These are phyloP conservation scores for Haplosporangium gracile DNA, from an alignment of 192 early-diverging fungal species.

Conservation along the genomic window DNA sequence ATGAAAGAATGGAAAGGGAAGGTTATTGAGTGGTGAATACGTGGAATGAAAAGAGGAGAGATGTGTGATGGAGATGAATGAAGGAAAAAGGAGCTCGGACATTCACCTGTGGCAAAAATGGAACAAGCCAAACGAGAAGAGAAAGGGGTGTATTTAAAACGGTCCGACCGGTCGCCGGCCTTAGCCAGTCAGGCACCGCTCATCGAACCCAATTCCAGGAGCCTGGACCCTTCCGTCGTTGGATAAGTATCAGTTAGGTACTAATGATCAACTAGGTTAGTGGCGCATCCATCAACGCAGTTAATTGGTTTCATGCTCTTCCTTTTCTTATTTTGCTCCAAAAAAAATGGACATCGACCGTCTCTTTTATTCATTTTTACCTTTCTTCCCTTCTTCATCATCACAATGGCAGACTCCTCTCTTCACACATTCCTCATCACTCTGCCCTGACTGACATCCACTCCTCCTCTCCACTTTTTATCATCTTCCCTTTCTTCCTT, in stretches of 20 bases:
- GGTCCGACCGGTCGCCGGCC: not conserved
- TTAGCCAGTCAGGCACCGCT: no score
- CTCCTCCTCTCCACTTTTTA: not conserved
- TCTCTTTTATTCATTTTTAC: no score
- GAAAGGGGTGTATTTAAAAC: not conserved
- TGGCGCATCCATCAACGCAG: not conserved
- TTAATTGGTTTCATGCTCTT: not conserved
- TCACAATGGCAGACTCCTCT: not conserved
- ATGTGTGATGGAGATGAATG: not conserved
- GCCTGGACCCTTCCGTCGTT: no score
- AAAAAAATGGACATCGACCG: no score
- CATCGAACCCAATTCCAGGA: no score
- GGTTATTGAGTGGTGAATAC: not conserved
- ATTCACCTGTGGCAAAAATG: not conserved
- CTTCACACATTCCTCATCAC: not conserved
- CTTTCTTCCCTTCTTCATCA: not conserved
- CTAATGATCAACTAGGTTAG: not conserved
- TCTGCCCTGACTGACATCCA: not conserved
- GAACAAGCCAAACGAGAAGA: not conserved
- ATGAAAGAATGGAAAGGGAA: no score
- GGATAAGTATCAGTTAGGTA: no score
- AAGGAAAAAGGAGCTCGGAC: not conserved
- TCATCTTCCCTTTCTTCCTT: conserved; percentile 1
- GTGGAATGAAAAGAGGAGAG: not conserved
- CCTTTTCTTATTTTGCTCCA: not conserved